Percentiles rank a stretch among this genome's conserved stretches.
Evolutionary conservation across 805 yeast genomes (phyloP).

Genomic region (Groenewaldozyma salmanticensis): DNA sequence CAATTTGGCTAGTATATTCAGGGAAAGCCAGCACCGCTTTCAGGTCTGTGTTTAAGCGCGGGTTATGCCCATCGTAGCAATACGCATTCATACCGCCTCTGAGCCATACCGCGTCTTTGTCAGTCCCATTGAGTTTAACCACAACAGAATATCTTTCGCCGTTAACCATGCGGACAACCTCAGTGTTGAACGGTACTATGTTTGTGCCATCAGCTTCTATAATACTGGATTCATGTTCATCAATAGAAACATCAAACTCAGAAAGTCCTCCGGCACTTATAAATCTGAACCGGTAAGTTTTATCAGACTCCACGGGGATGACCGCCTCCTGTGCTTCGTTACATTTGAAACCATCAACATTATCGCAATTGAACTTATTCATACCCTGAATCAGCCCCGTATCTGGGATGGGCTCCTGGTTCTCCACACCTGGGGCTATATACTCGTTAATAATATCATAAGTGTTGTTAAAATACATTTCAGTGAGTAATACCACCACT

Average conservation of each 20-base stretch:
- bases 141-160: slow-evolving; percentile 77
- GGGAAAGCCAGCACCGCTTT: slow-evolving; percentile 29
- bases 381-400: slow-evolving; percentile 37
- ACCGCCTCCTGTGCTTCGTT: slow-evolving; percentile 15
- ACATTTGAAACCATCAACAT: slow-evolving; percentile 17
- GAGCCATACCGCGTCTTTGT: slow-evolving; percentile 30
- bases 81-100: slow-evolving; percentile 30
- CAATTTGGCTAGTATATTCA: slow-evolving; percentile 12
- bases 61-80: slow-evolving; percentile 30
- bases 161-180: slow-evolving; percentile 37
- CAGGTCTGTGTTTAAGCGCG: slow-evolving; percentile 26
- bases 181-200: slow-evolving; percentile 18
- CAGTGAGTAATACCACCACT: slow-evolving; percentile 31
- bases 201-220: slow-evolving; percentile 29
- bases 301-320: slow-evolving; percentile 14
- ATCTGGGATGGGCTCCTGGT: slow-evolving; percentile 30
- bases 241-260: slow-evolving; percentile 25
- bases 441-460: slow-evolving; percentile 29
- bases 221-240: slow-evolving; percentile 20
- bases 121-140: slow-evolving; percentile 28
- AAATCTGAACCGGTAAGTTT: slow-evolving; percentile 18
- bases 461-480: slow-evolving; percentile 31
- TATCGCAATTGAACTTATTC: slow-evolving; percentile 23
- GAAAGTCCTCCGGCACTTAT: slow-evolving; percentile 28
- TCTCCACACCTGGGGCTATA: slow-evolving; percentile 33